Base-by-base conservation (phyloP, 495 filamentous ascomycete species). In the Penicillium subrubescens region DNA sequence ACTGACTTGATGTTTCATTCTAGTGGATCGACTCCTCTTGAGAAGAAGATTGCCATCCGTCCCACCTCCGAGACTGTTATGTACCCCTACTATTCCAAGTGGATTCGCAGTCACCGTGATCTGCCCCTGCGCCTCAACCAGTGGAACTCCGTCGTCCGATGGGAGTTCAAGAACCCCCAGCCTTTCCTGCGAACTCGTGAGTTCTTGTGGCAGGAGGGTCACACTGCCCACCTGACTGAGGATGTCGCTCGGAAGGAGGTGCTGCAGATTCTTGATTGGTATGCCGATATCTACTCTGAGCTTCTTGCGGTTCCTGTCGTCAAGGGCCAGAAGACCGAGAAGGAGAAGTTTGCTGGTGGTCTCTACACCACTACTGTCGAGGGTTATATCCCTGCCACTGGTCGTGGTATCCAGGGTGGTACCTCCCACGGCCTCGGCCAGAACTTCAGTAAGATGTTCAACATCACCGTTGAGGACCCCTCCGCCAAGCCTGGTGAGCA, bases 381-480 rank as follows among this genome's bases (percentile, higher is more conserved):
- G 77, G 83, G 83, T 21, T 93, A 94, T 75, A 97, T 98, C 68
- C 91, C 95, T 21, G 84, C 91, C 50, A 97, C 94, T 65, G 95
- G 95, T 10, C 90, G 95, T 72, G 95, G 96, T 73, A 98, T 99
- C 66, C 96, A 99, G 78, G 95, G 92, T 64, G 95, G 87, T 57
- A 99, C 96, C 21, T 93, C 90, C 59, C 95, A 99, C 75, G 94
- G 92, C 72, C 85, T 99, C 1, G 95, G 95, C 33, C 94, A 97
- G 77, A 97, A 98, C 77, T 97, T 99, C 84, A 91, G 89, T 74
- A 97, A 92, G 78, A 99, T 99, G 95, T 99, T 97, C 78, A 88
- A 92, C 73, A 97, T 99, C 78, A 93, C 90, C 0, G 94, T 99
- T 19, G 94, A 99, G 77, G 93, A 97, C 71, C 96, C 96, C 14